Conservation (phyloP, 768 basidiomycete species). For the Amanita pseudoporphyria region DNA sequence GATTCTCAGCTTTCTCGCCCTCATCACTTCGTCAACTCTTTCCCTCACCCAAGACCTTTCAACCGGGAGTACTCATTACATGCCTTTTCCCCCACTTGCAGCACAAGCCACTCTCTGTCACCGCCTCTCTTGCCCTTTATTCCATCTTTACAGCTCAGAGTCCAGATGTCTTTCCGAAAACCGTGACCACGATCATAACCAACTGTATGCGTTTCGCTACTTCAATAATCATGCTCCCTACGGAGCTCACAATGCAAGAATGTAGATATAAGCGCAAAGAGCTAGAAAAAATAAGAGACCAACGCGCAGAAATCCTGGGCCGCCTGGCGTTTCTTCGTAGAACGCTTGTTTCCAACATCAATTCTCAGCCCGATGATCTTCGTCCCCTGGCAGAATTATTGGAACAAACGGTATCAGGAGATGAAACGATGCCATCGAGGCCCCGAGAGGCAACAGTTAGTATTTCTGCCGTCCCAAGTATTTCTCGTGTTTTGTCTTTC, state of each 20-base stretch:
- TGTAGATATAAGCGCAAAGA: constrained; percentile 48
- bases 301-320: constrained; percentile 61
- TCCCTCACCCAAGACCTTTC: constrained; percentile 33
- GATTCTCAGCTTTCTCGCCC: constrained; percentile 34
- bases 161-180: constrained; percentile 4
- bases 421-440: neutral
- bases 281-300: constrained; percentile 56
- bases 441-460: neutral
- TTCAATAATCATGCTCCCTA: constrained; percentile 34
- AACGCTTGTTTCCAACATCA: constrained; percentile 14
- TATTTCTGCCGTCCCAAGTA: neutral
- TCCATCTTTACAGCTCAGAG: constrained; percentile 4
- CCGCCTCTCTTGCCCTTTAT: constrained; percentile 11
- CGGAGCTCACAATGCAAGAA: constrained; percentile 59
- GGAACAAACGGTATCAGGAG: constrained; percentile 7
- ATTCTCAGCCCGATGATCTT: constrained; percentile 4
- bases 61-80: constrained; percentile 39
- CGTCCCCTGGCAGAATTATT: constrained; percentile 7
- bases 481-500: constrained; percentile 8
- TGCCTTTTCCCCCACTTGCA: constrained; percentile 61
- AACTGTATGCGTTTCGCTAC: neutral
- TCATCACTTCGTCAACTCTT: constrained; percentile 40
- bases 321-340: constrained; percentile 46
- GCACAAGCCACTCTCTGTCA: constrained; percentile 16
- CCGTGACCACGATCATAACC: constrained; percentile 2